Conservation (phyloP, 2,329 filamentous ascomycete genomes). For the Colletotrichum musicola region DNA sequence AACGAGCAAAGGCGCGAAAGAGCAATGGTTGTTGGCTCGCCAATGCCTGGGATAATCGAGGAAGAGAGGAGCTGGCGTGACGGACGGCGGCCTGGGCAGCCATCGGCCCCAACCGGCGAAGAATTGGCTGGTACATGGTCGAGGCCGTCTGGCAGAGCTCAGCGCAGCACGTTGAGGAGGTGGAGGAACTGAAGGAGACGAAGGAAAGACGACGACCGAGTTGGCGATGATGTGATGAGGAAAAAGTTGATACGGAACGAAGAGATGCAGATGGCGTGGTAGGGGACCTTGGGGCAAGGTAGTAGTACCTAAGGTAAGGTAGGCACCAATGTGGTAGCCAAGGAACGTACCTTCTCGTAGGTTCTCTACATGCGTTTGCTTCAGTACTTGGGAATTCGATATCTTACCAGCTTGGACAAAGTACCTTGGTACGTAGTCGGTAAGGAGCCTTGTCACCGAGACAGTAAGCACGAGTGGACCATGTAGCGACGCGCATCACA, state of each 20-base stretch:
- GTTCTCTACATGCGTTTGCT: no score
- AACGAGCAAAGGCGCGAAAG: neutral
- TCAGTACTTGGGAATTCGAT: no score
- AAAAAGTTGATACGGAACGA: no score
- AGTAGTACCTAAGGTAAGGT: no score
- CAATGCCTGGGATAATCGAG: neutral
- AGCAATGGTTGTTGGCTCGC: no score
- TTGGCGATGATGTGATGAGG: no score
- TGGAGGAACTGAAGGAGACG: neutral
- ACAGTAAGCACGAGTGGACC: neutral
- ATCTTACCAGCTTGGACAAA: neutral
- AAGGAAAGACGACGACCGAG: neutral
- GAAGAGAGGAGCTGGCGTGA: neutral
- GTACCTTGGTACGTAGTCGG: neutral
- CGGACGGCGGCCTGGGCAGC: neutral
- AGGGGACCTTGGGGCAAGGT: no score
- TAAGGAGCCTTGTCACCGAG: neutral
- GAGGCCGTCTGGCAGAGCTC: constrained; percentile 1
- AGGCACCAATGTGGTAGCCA: no score
- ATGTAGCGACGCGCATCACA: neutral
- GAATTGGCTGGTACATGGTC: constrained; percentile 21
- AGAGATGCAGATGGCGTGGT: neutral
- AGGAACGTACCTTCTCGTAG: no score
- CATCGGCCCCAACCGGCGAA: constrained; percentile 15
- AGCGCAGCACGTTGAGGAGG: neutral